Base-by-base conservation (phyloP, 129 eudicot genomes). In the Escallonia rubra region DNA sequence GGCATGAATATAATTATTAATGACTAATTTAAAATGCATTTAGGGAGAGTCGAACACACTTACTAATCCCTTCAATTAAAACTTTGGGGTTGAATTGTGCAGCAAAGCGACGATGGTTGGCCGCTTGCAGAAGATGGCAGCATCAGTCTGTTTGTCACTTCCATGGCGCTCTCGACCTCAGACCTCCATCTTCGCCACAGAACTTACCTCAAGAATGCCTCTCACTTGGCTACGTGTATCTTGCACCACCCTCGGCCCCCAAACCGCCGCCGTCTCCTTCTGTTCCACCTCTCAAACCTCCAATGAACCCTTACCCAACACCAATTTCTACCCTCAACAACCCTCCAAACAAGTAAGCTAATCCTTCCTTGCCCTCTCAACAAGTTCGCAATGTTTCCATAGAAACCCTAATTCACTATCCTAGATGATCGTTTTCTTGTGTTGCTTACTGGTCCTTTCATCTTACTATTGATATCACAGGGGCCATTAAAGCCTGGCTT, bases 401-500 rank as follows among this genome's bases (percentile, higher is more conserved):
- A 23, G 34, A 23, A 3, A 43, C 54, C 47, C 56, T 12, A 47
- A 8, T 70, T 23, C 34, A 23, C 34, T 23, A 23, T 23, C 34
- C 34, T 0, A 23, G 34, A 23, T 23, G 1, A 23, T 23, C 34
- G 34, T 23, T 23, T 23, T 23, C 34, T 23, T 23, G 34, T 23
- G 34, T 23, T 23, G 34, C 34, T 23, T 23, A 23, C 34, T 23
- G 34, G 34, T 23, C 34, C 34, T 23, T 23, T 23, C 34, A 23
- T 23, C 34, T 23, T 23, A 23, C 34, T 23, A 4, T 14, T 61
- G 14, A 64, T n/a, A 16, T 46, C 70, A 13, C 75, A 88, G 89
- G 83, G 86, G 59, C 83, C 74, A 73, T 74, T 90, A 78, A 84
- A 84, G 67, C 80, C 97, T 13, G 95, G 97, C 10, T 71, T 90